These are phyloP conservation scores for Meyerozyma smithsonii DNA, from an alignment of 1,139 yeast genomes.

Conservation along the genomic window DNA sequence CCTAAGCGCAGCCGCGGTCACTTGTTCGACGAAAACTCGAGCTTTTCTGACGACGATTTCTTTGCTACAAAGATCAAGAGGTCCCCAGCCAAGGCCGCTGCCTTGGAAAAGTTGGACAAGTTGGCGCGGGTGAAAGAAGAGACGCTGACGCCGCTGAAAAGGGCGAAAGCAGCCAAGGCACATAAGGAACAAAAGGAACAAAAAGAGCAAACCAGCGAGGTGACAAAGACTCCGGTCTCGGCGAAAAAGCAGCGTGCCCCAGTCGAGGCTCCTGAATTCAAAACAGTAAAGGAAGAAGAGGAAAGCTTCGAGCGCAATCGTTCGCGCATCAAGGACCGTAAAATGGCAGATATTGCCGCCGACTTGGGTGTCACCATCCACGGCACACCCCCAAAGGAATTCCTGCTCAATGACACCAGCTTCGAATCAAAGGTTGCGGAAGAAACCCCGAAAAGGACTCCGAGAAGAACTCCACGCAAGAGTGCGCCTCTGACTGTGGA, in stretches of 20 bases:
- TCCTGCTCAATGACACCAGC: conserved; percentile 10
- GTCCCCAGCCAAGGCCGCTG: not conserved
- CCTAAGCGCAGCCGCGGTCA: not conserved
- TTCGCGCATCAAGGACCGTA: not conserved
- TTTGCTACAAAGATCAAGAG: conserved; percentile 2
- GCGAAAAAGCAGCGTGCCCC: not conserved
- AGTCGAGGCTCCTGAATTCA: not conserved
- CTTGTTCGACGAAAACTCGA: conserved; percentile 1
- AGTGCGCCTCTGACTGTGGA: conserved; percentile 5
- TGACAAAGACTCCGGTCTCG: no score
- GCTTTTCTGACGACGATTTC: conserved; percentile 2
- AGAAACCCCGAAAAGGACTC: conserved; percentile 10
- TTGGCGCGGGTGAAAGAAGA: not conserved
- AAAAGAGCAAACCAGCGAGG: not conserved
- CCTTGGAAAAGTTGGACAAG: not conserved
- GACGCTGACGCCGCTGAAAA: not conserved
- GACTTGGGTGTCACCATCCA: conserved; percentile 26
- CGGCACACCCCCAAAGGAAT: conserved; percentile 12
- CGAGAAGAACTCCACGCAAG: conserved; percentile 5
- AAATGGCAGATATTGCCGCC: conserved; percentile 17
- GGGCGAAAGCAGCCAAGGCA: not conserved
- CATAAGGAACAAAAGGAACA: not conserved
- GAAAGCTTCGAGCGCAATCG: not conserved
- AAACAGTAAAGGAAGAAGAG: conserved; percentile 2
- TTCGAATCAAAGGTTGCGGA: not conserved